Conservation (phyloP, 305 asterid genomes). For the Fraxinus sp. region DNA sequence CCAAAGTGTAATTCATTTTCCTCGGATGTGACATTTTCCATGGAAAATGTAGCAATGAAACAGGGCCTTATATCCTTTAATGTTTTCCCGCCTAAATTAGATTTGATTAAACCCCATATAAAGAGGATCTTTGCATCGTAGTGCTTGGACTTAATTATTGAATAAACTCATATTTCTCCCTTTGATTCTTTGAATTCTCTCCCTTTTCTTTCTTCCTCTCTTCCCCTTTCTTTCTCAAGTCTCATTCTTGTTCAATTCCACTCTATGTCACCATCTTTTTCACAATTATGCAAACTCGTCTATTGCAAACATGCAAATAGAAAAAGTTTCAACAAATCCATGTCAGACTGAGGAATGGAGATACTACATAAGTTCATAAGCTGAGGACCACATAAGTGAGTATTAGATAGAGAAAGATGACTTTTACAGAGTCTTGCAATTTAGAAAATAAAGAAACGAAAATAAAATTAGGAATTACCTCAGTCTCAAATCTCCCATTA, state of each 20-base stretch:
- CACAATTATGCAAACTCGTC: background rate
- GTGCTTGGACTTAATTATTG: background rate
- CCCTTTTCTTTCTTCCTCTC: background rate
- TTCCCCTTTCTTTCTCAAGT: background rate
- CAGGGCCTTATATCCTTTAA: background rate
- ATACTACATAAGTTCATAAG: background rate
- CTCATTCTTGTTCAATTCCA: background rate
- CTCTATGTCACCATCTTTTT: background rate
- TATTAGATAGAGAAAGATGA: background rate
- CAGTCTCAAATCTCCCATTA: conserved; percentile 77
- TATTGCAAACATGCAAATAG: background rate
- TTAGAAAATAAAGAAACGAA: background rate
- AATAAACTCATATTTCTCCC: background rate
- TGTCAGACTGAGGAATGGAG: background rate
- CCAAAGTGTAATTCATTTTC: no score
- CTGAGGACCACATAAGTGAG: background rate
- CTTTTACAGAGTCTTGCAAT: background rate
- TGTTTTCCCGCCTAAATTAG: background rate
- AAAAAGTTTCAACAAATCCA: background rate
- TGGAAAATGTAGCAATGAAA: no score
- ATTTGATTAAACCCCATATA: background rate
- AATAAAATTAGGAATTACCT: conserved; percentile 43
- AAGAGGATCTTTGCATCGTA: background rate
- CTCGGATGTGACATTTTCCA: no score
- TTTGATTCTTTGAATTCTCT: background rate